Percentiles rank a stretch among this genome's conserved stretches.
These are phyloP conservation scores for Ascochyta koolunga DNA, from an alignment of 2,329 filamentous ascomycete species.

Conservation along the genomic window DNA sequence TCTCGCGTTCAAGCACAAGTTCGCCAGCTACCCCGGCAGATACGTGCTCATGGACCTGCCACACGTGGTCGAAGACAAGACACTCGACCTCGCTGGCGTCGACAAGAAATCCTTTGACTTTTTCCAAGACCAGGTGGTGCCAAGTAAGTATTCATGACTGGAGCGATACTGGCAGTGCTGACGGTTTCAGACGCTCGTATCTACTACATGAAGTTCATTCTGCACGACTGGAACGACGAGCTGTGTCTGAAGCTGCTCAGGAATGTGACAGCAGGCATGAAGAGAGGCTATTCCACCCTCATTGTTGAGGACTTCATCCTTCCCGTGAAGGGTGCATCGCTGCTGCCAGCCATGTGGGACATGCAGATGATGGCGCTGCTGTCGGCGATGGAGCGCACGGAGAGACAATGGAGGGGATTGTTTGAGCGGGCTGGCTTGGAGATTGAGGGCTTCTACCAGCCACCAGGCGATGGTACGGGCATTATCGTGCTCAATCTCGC, in stretches of 20 bases:
- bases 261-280: slow-evolving; percentile 22
- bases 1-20: slow-evolving; percentile 5
- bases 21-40: neutral
- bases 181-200: slow-evolving; percentile 5
- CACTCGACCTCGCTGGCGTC: slow-evolving; percentile 1
- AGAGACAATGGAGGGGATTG: slow-evolving; percentile 8
- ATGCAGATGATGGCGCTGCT: slow-evolving; percentile 17
- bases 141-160: neutral
- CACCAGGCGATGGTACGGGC: slow-evolving; percentile 7
- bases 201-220: slow-evolving; percentile 22
- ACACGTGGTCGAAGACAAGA: neutral
- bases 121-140: slow-evolving; percentile 23
- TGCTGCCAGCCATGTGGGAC: slow-evolving; percentile 14
- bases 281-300: slow-evolving; percentile 10
- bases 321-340: neutral
- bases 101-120: slow-evolving; percentile 24
- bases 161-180: neutral
- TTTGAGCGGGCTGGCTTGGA: slow-evolving; percentile 12
- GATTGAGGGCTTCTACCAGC: slow-evolving; percentile 10
- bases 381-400: slow-evolving; percentile 12
- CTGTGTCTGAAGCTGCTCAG: slow-evolving; percentile 16
- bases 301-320: slow-evolving; percentile 20
- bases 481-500: slow-evolving; percentile 3
- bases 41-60: slow-evolving; percentile 6
- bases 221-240: slow-evolving; percentile 18